A percentile compares a stretch with the other conserved stretches of the same genome.
These are phyloP conservation scores for Protomyces inundatus DNA, from an alignment of 1,139 yeast genomes.

Conservation along the genomic window DNA sequence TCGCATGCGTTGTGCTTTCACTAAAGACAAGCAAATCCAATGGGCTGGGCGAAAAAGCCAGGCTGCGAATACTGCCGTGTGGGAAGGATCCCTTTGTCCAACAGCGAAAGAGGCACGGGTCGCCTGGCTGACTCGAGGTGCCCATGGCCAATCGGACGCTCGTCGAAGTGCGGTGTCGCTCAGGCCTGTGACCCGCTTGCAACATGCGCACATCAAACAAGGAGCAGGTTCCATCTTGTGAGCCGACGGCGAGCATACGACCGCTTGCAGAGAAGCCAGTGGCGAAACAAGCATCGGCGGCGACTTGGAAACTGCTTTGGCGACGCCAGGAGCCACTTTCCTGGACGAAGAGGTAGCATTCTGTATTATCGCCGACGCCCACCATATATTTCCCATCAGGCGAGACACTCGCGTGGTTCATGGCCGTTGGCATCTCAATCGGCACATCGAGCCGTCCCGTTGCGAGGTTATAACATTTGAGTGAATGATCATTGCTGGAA, in stretches of 20 bases:
- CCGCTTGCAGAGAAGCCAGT: constrained; percentile 14
- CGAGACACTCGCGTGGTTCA: constrained; percentile 27
- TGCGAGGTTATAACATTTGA: constrained; percentile 8
- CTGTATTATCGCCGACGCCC: constrained; percentile 27
- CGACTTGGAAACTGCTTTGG: constrained; percentile 7
- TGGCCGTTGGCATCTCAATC: constrained; percentile 12
- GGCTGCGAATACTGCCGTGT: constrained; percentile 10
- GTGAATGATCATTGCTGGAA: constrained; percentile 14
- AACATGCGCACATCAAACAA: constrained; percentile 13
- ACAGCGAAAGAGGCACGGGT: not conserved
- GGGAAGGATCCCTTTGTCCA: constrained; percentile 3
- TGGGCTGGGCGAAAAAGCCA: constrained; percentile 12
- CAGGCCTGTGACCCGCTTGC: not conserved
- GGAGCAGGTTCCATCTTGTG: constrained; percentile 21
- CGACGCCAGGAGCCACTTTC: constrained; percentile 10
- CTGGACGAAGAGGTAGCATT: constrained; percentile 15
- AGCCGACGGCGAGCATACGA: constrained; percentile 10
- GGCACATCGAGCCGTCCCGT: not conserved
- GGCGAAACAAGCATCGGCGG: constrained; percentile 20
- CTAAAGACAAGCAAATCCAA: constrained; percentile 20
- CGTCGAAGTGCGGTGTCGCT: not conserved
- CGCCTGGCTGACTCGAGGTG: not conserved
- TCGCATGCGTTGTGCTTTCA: constrained; percentile 16
- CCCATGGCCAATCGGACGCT: too few relatives aligned
- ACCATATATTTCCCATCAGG: constrained; percentile 26